These are phyloP conservation scores for Actinomucor elegans DNA, from an alignment of 371 early-diverging fungal genomes.

Conservation along the genomic window DNA sequence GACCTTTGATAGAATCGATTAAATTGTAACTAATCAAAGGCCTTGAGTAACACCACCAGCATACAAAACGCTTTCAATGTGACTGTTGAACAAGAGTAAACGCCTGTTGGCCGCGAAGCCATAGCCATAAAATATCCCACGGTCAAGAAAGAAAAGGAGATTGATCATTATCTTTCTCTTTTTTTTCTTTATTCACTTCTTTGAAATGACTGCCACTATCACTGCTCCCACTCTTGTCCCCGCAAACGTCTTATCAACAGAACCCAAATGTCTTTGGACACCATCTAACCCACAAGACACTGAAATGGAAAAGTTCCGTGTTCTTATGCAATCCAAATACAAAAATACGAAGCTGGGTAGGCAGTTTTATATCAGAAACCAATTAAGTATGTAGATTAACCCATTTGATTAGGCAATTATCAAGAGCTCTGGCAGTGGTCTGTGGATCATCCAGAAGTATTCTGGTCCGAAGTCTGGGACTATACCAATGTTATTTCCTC, in stretches of 20 bases:
- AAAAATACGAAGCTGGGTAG: constrained; percentile 49
- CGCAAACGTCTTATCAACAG: constrained; percentile 10
- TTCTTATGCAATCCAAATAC: constrained; percentile 63
- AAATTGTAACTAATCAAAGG: no score
- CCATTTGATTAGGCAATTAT: constrained; percentile 51
- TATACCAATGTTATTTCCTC: constrained; percentile 71
- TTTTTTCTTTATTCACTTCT: neutral
- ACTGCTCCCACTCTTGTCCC: neutral
- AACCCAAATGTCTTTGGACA: constrained; percentile 60
- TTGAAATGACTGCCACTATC: neutral
- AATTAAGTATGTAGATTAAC: no score
- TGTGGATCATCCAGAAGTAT: constrained; percentile 63
- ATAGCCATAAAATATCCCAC: constrained; percentile 18
- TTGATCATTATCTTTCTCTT: neutral
- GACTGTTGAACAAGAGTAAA: constrained; percentile 15
- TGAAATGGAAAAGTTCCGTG: constrained; percentile 70
- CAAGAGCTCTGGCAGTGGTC: constrained; percentile 85
- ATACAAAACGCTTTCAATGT: no score
- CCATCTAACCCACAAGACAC: constrained; percentile 56
- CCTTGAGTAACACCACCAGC: no score
- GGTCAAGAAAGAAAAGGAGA: constrained; percentile 6
- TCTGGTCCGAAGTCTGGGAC: constrained; percentile 92
- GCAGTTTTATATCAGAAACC: no score
- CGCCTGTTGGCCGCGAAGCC: constrained; percentile 16
- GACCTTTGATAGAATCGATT: no score